Evolutionary conservation across 2,329 filamentous ascomycete species (phyloP).

Genomic region (Rhinocladiella similis): DNA sequence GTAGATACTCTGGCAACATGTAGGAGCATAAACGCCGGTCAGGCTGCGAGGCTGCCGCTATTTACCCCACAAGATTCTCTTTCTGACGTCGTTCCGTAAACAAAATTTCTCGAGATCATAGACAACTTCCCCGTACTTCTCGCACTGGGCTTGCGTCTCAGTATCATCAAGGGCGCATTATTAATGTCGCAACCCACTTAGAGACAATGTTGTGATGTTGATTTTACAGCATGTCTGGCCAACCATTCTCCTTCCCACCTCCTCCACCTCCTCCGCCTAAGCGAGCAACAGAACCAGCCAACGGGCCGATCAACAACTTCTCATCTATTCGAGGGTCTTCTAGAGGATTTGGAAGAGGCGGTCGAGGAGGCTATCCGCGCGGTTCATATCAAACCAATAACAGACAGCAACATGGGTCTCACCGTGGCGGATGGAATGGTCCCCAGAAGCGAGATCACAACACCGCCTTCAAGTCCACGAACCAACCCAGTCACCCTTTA

Average conservation of each 20-base stretch:
- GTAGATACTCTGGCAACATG: too few relatives aligned
- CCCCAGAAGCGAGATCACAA: slow-evolving; percentile 28
- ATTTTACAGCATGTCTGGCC: slow-evolving; percentile 24
- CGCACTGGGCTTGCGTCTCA: not conserved
- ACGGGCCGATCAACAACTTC: slow-evolving; percentile 8
- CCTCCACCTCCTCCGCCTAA: slow-evolving; percentile 45
- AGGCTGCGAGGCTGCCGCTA: not conserved
- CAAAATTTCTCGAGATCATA: not conserved
- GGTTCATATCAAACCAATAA: not conserved
- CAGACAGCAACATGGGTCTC: slow-evolving; percentile 6
- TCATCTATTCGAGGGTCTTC: slow-evolving; percentile 17
- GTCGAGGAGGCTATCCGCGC: slow-evolving; percentile 7
- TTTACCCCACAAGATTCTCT: not conserved
- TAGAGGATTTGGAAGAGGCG: slow-evolving; percentile 14
- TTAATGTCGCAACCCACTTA: not conserved
- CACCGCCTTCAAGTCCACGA: slow-evolving; percentile 28
- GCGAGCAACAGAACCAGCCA: slow-evolving; percentile 8
- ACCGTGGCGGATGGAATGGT: slow-evolving; percentile 4
- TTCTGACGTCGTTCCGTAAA: not conserved
- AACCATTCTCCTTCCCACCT: slow-evolving; percentile 48
- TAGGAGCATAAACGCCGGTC: too few relatives aligned
- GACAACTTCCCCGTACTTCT: not conserved
- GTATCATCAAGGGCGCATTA: not conserved
- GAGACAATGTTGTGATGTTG: not conserved
- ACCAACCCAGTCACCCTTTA: not conserved